phyloP scores from a whole-genome alignment of 345 rosid species.

The Orychophragmus violaceus region DNA sequence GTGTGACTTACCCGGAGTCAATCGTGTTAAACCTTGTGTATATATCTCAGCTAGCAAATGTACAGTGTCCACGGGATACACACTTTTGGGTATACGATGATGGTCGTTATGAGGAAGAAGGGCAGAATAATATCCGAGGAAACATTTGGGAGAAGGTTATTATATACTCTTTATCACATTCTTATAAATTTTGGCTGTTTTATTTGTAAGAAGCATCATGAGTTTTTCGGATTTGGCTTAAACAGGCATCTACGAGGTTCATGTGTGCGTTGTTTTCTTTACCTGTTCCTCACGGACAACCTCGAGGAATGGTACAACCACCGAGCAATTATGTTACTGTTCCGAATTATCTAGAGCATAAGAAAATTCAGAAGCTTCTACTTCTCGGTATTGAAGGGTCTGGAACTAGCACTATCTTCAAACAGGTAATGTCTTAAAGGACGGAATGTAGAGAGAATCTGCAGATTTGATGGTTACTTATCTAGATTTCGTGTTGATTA shows the following conservation, averaged over 20 bases:
- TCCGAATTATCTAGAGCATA: slow-evolving; percentile 83
- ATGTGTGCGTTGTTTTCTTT: slow-evolving; percentile 75
- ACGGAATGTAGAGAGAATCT: not conserved
- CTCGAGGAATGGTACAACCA: slow-evolving; percentile 62
- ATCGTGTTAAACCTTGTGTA: not conserved
- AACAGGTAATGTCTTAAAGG: slow-evolving; percentile 54
- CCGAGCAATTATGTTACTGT: slow-evolving; percentile 57
- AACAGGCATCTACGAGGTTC: slow-evolving; percentile 89
- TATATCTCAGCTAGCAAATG: slow-evolving; percentile 60
- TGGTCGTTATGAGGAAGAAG: slow-evolving; percentile 95
- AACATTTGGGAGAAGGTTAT: slow-evolving; percentile 81
- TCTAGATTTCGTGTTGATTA: not conserved
- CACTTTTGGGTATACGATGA: slow-evolving; percentile 93
- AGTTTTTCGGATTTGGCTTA: slow-evolving; percentile 23
- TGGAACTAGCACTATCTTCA: slow-evolving; percentile 94
- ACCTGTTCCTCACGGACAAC: slow-evolving; percentile 77
- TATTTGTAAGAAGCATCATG: not conserved
- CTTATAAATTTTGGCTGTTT: not conserved
- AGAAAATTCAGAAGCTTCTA: slow-evolving; percentile 69
- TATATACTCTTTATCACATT: not conserved
- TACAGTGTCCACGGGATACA: slow-evolving; percentile 77
- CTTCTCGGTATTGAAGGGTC: slow-evolving; percentile 76
- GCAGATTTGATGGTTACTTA: slow-evolving; percentile 1
- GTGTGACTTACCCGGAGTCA: not conserved
- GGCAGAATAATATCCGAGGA: slow-evolving; percentile 85